Percentiles rank a stretch among this genome's conserved stretches.
Conservation (phyloP, 139 green algal genomes). For the Tetradesmus obliquus region DNA sequence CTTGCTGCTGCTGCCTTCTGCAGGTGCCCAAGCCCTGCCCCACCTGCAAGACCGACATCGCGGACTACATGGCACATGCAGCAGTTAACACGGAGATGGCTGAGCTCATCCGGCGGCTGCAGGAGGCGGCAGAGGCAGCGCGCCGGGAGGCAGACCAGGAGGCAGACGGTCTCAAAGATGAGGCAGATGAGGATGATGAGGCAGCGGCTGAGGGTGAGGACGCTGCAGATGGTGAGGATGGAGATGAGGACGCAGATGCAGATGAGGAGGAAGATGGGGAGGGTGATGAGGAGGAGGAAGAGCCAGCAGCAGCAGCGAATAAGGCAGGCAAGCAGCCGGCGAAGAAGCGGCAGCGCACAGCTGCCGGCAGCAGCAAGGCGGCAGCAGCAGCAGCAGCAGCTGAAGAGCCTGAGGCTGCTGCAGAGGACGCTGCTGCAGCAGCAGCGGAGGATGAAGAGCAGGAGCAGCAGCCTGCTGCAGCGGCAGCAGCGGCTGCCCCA, state of each 20-base stretch:
- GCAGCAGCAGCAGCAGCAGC: slow-evolving; percentile 24
- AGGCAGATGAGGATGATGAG: slow-evolving; percentile 36
- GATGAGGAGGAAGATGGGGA: slow-evolving; percentile 36
- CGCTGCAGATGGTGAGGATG: slow-evolving; percentile 5
- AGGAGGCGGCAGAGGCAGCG: slow-evolving; percentile 53
- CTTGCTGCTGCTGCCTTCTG: no score
- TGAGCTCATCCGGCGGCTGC: slow-evolving; percentile 66
- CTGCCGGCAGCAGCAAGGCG: not conserved
- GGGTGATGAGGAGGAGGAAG: slow-evolving; percentile 36
- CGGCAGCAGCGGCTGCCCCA: not conserved
- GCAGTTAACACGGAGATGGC: slow-evolving; percentile 73
- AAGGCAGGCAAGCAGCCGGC: not conserved
- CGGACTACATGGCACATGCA: slow-evolving; percentile 77
- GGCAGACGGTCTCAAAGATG: slow-evolving; percentile 34
- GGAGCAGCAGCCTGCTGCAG: not conserved
- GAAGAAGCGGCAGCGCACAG: slow-evolving; percentile 3
- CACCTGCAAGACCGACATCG: slow-evolving; percentile 78
- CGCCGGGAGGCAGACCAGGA: slow-evolving; percentile 48
- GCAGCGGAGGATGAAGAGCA: not conserved
- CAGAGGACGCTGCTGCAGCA: not conserved
- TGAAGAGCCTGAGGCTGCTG: not conserved
- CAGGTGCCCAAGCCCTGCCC: slow-evolving; percentile 70
- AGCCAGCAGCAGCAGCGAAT: slow-evolving; percentile 16
- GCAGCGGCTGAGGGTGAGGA: slow-evolving; percentile 38
- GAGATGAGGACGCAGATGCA: not conserved